Conservation (phyloP, 495 filamentous ascomycete species). For the Penicillium simplicissimum region DNA sequence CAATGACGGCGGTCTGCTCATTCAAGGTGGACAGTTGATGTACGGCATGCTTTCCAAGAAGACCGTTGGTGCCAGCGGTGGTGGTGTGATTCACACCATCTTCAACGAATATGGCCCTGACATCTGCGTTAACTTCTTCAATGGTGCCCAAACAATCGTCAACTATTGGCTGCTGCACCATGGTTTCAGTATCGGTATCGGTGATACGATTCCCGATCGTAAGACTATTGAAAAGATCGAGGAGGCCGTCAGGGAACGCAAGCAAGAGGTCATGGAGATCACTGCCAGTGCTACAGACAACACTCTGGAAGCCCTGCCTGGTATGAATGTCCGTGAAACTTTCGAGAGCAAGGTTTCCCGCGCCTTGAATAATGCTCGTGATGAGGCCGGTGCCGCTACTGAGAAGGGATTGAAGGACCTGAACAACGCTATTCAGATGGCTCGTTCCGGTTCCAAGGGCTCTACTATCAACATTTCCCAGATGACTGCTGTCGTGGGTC, state of each 20-base stretch:
- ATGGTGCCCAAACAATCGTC: slow-evolving; percentile 87
- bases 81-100: slow-evolving; percentile 91
- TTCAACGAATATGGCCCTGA: slow-evolving; percentile 89
- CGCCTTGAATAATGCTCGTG: slow-evolving; percentile 91
- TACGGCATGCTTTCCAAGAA: slow-evolving; percentile 92
- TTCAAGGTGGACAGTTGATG: slow-evolving; percentile 85
- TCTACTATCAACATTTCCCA: slow-evolving; percentile 99
- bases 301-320: slow-evolving; percentile 80
- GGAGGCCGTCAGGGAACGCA: slow-evolving; percentile 72
- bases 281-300: slow-evolving; percentile 80
- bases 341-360: slow-evolving; percentile 96
- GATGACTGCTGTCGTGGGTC: slow-evolving; percentile 96
- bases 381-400: slow-evolving; percentile 88
- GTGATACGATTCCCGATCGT: slow-evolving; percentile 92
- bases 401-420: slow-evolving; percentile 89
- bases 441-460: slow-evolving; percentile 92
- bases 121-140: slow-evolving; percentile 92
- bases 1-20: slow-evolving; percentile 76
- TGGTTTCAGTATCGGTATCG: slow-evolving; percentile 97
- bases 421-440: slow-evolving; percentile 97
- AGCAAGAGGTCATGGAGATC: slow-evolving; percentile 72
- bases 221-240: slow-evolving; percentile 81
- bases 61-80: slow-evolving; percentile 81
- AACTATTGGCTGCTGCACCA: slow-evolving; percentile 98
- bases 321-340: slow-evolving; percentile 97